phyloP scores from a whole-genome alignment of 2,329 filamentous ascomycete genomes.

The Geosmithia morbida region DNA sequence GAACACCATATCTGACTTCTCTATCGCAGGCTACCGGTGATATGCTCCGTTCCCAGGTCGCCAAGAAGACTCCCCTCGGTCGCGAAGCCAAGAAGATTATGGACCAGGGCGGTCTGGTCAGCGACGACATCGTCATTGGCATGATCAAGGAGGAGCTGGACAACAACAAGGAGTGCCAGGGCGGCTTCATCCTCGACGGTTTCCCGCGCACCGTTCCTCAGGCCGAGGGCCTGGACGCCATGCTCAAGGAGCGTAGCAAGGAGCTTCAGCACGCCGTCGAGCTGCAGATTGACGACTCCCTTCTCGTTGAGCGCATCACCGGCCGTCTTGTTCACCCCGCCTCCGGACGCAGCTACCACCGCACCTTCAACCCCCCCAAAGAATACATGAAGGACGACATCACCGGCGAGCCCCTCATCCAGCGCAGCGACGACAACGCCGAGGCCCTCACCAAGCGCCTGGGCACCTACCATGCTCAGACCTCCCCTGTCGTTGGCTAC shows the following conservation, averaged over 20 bases:
- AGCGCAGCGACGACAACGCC: conserved; percentile 94
- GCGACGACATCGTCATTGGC: conserved; percentile 97
- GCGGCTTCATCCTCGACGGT: conserved; percentile 98
- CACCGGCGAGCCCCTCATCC: conserved; percentile 90
- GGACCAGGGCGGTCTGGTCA: conserved; percentile 94
- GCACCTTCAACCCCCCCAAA: conserved; percentile 97
- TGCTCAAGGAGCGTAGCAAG: conserved; percentile 68
- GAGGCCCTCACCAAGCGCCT: conserved; percentile 93
- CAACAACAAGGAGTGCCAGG: conserved; percentile 88
- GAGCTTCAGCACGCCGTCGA: conserved; percentile 90
- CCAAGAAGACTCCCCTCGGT: conserved; percentile 90
- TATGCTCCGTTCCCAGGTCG: conserved; percentile 96
- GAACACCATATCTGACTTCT: not conserved
- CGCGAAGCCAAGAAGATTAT: conserved; percentile 99
- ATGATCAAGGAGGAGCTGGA: conserved; percentile 99
- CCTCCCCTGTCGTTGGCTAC: conserved; percentile 81
- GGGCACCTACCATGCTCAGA: conserved; percentile 87
- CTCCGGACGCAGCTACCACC: conserved; percentile 94
- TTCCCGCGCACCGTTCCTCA: conserved; percentile 96
- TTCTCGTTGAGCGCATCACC: conserved; percentile 91
- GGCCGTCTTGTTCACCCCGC: conserved; percentile 92
- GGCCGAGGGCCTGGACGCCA: conserved; percentile 84
- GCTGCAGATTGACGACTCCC: conserved; percentile 88
- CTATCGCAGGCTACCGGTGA: conserved; percentile 74
- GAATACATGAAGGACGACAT: conserved; percentile 86